Conservation (phyloP, 768 basidiomycete species). For the Auricularia sp. region DNA sequence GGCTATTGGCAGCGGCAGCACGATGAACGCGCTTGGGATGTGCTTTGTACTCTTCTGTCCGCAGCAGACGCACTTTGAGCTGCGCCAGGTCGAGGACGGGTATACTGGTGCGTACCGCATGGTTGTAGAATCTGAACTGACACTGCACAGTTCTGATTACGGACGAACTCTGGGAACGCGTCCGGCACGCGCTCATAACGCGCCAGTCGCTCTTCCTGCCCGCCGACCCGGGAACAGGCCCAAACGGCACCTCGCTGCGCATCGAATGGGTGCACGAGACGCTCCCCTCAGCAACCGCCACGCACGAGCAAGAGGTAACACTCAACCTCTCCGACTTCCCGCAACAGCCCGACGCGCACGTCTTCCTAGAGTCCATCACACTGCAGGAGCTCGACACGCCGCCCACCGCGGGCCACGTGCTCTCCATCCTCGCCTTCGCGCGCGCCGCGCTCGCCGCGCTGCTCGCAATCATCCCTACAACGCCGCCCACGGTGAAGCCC, state of each 20-base stretch:
- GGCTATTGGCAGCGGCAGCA: background rate
- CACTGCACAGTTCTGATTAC: background rate
- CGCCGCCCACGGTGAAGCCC: background rate
- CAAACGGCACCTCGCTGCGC: background rate
- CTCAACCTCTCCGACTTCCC: background rate
- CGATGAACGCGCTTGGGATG: background rate
- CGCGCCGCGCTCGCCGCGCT: background rate
- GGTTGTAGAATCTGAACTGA: no score
- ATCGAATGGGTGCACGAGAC: background rate
- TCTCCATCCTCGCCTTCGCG: background rate
- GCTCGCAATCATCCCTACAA: background rate
- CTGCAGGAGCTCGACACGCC: background rate
- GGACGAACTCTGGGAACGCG: background rate
- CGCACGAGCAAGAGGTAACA: background rate
- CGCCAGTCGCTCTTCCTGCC: background rate
- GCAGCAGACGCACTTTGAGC: background rate
- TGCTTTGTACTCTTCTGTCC: background rate
- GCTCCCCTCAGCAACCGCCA: background rate
- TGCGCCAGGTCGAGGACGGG: background rate
- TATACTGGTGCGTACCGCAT: background rate
- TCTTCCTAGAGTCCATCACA: background rate
- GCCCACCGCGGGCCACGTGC: background rate
- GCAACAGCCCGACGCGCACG: background rate
- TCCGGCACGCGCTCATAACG: background rate
- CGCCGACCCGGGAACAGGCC: background rate